Base-by-base conservation (phyloP, 768 basidiomycete species). In the Sarcodon aspratus region DNA sequence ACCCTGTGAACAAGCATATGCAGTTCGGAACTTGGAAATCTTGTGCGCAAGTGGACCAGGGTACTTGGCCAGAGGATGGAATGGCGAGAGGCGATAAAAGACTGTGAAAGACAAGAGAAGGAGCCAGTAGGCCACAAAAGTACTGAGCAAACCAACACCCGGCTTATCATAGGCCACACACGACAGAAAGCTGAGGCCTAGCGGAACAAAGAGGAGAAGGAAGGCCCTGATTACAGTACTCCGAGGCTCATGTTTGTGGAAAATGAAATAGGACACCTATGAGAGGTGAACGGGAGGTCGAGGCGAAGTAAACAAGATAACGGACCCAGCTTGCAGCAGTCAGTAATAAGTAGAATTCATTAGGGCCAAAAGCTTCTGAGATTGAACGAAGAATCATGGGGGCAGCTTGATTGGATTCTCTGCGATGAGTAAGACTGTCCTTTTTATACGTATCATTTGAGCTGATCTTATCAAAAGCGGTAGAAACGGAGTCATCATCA, bases 61-160 rank as follows among this genome's bases (percentile, higher is more conserved):
- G 53, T 71, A 76, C 42, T 61, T 56, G 12, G 73, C 70, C 4
- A 79, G 63, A 5, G 76, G 74, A 57, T 79, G 77, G 59, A 69
- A 70, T 2, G 75, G 74, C 6, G 75, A 76, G 7, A 77, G 50
- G 18, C 76, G 72, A 57, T 79, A 77, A 9, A 52, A 31, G 17
- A 60, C 44, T 3, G 56, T 59, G 46, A 50, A 49, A 17, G 17
- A 15, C 9, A n/a, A 27, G 17, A 42, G 27, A 5, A 42, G 40
- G 13, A 27, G 13, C 7, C 15, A 9, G 27, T 42, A 13, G 13
- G 40, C 7, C 17, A 27, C 40, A n/a, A 42, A 13, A 27, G 27
- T 42, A 17, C n/a, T 15, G 21, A 27, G 15, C 1, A 42, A 5
- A 42, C 9, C 7, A 9, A 27, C 17, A 8, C 17, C 21, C 5